A percentile compares a stretch with the other conserved stretches of the same genome.
Conservation (phyloP, 345 rosid species). For the Viola odorata region DNA sequence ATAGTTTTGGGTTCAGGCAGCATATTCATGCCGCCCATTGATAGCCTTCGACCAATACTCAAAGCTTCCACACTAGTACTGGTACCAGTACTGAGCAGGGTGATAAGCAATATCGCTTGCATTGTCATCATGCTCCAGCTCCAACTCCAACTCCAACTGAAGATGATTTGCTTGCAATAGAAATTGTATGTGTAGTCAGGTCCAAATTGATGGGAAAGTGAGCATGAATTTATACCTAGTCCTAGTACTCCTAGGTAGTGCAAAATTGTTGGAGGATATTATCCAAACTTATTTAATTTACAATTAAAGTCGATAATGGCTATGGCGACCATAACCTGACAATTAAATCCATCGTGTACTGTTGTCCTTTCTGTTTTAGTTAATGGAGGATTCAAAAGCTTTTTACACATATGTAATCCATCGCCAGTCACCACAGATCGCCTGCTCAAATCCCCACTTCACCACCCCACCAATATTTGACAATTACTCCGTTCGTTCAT, state of each 20-base stretch:
- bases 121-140: no score
- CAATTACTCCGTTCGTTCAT: no score
- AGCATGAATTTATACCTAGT: not conserved
- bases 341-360: slow-evolving; percentile 22
- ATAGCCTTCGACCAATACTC: no score
- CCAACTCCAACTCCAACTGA: no score
- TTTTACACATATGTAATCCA: not conserved
- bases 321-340: slow-evolving; percentile 19
- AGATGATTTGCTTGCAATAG: no score
- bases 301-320: slow-evolving; percentile 13
- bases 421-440: slow-evolving; percentile 16
- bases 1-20: not conserved
- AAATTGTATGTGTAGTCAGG: no score
- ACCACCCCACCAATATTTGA: not conserved
- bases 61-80: no score
- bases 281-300: no score
- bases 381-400: not conserved
- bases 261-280: not conserved
- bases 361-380: slow-evolving; percentile 11
- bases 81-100: no score
- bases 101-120: no score
- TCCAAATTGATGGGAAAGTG: not conserved
- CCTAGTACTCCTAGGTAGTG: not conserved
- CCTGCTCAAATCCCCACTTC: slow-evolving; percentile 25
- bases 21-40: not conserved